Percentiles rank a stretch among this genome's conserved stretches.
These are phyloP conservation scores for Boletellus emodensis DNA, from an alignment of 768 basidiomycete species.

Conservation along the genomic window DNA sequence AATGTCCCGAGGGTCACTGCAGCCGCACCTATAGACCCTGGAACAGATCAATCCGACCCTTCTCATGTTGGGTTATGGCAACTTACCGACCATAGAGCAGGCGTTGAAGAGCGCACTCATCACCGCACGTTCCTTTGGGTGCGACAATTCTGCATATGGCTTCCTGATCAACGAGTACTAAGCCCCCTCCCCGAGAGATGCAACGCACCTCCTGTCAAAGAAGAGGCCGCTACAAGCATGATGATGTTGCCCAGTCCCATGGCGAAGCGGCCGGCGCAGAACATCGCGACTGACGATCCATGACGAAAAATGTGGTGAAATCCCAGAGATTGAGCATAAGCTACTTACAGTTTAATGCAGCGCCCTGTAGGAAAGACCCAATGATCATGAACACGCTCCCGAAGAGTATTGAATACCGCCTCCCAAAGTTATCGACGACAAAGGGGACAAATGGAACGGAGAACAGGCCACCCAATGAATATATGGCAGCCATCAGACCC, in stretches of 20 bases:
- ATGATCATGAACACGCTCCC: conserved; percentile 4
- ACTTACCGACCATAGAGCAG: conserved; percentile 2
- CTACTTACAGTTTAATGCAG: conserved; percentile 9
- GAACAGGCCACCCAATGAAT: conserved; percentile 53
- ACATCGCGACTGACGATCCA: no score
- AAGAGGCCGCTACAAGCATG: neutral
- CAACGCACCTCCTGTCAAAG: conserved; percentile 5
- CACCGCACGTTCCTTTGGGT: conserved; percentile 14
- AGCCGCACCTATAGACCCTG: conserved; percentile 37
- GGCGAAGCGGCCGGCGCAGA: no score
- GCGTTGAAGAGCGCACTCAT: neutral
- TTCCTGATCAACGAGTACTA: neutral
- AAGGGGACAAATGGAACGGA: conserved; percentile 40
- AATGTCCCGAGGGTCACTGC: conserved; percentile 61
- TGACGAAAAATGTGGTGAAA: no score
- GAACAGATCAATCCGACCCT: neutral
- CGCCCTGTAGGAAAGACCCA: conserved; percentile 8
- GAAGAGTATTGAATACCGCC: conserved; percentile 9
- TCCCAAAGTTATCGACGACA: conserved; percentile 7
- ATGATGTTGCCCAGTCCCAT: neutral
- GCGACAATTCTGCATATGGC: conserved; percentile 4
- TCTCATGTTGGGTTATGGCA: neutral
- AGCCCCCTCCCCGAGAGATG: neutral
- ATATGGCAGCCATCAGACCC: conserved; percentile 52
- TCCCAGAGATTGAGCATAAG: no score